Conservation (phyloP, 1,139 yeast genomes). For the Nakaseomyces glabratus region DNA sequence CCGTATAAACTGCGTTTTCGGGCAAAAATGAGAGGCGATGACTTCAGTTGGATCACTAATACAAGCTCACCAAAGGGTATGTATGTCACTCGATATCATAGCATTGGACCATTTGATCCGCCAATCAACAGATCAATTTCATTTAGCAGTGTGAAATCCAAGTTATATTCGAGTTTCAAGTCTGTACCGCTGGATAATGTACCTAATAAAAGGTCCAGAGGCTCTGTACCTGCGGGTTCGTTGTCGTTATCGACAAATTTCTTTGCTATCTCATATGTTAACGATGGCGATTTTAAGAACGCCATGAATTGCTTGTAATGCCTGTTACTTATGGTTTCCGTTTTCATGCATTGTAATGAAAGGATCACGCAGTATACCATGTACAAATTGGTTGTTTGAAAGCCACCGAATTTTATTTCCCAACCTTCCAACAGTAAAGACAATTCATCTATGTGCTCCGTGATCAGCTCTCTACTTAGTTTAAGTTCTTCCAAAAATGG, state of each 20-base stretch:
- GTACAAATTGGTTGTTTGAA: constrained; percentile 22
- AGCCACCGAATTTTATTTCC: constrained; percentile 29
- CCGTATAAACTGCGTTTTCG: too few species aligned
- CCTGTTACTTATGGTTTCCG: constrained; percentile 16
- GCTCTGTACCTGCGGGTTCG: constrained; percentile 16
- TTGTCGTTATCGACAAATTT: constrained; percentile 22
- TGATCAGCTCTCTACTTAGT: constrained; percentile 20
- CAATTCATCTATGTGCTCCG: constrained; percentile 29
- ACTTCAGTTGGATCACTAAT: too few species aligned
- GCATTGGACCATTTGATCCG: too few species aligned
- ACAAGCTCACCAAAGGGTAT: too few species aligned
- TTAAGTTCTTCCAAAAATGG: constrained; percentile 38
- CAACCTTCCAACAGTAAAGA: constrained; percentile 29
- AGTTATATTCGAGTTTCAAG: constrained; percentile 26
- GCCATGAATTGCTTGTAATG: constrained; percentile 14
- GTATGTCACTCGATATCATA: too few species aligned
- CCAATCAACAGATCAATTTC: constrained; percentile 27
- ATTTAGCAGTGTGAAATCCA: constrained; percentile 26
- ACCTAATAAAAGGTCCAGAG: constrained; percentile 20
- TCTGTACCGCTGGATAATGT: constrained; percentile 25
- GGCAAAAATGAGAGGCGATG: too few species aligned
- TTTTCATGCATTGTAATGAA: constrained; percentile 26
- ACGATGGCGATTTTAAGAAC: constrained; percentile 19
- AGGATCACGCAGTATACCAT: constrained; percentile 27
- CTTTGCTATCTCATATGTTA: constrained; percentile 25